Evolutionary conservation across 768 basidiomycete genomes (phyloP).

Genomic region (Tricholoma flavovirens): DNA sequence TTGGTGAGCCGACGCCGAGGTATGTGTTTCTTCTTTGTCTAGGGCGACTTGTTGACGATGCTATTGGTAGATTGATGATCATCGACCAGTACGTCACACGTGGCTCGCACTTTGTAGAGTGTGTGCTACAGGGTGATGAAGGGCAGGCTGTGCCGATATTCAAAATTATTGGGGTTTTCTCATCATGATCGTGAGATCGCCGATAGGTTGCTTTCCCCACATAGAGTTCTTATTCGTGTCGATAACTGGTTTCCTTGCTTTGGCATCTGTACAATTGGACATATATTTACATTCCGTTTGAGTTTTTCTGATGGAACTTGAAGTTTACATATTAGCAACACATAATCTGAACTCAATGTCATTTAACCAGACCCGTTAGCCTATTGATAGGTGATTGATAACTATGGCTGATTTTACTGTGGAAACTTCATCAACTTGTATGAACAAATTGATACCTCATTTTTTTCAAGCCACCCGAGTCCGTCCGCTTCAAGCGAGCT

Average conservation of each 20-base stretch:
- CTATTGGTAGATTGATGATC: slow-evolving; percentile 54
- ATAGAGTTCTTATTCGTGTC: background rate
- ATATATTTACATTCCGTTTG: background rate
- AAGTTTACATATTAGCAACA: too few relatives aligned
- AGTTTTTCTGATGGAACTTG: too few relatives aligned
- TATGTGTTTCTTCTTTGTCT: slow-evolving; percentile 34
- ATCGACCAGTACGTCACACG: slow-evolving; percentile 84
- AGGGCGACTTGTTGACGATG: background rate
- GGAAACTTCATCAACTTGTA: too few relatives aligned
- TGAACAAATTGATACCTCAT: too few relatives aligned
- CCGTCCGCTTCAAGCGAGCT: too few relatives aligned
- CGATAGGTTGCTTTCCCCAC: background rate
- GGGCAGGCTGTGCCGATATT: slow-evolving; percentile 74
- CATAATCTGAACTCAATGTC: too few relatives aligned
- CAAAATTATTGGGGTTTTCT: slow-evolving; percentile 88
- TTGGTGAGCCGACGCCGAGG: slow-evolving; percentile 58
- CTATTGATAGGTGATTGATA: too few relatives aligned
- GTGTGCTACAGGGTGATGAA: slow-evolving; percentile 82
- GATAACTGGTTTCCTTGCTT: background rate
- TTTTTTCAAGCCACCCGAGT: too few relatives aligned
- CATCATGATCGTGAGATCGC: slow-evolving; percentile 41
- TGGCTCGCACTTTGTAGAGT: slow-evolving; percentile 93
- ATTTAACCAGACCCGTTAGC: too few relatives aligned
- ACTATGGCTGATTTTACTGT: too few relatives aligned
- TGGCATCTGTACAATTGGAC: background rate